A percentile compares a stretch with the other conserved stretches of the same genome.
Conservation (phyloP, 768 basidiomycete genomes). For the Rhodotorula kratochvilovae region DNA sequence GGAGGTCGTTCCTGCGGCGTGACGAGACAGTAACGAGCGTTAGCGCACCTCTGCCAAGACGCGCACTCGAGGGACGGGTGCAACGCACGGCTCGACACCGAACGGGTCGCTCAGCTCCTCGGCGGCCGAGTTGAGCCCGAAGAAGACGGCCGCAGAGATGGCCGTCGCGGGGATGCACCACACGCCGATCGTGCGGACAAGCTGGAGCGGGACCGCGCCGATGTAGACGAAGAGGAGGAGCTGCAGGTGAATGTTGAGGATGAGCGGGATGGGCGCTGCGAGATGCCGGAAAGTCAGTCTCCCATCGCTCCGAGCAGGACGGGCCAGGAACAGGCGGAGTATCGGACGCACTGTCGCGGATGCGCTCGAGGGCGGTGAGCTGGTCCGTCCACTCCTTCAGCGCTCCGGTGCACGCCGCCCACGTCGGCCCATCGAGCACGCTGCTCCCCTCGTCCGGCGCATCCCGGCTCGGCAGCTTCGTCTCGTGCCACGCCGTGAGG, state of each 20-base stretch:
- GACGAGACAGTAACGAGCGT: too few relatives aligned
- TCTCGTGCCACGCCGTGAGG: slow-evolving; percentile 24
- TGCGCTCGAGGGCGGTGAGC: slow-evolving; percentile 34
- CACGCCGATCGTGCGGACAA: slow-evolving; percentile 26
- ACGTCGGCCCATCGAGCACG: slow-evolving; percentile 26
- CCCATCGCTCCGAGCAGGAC: too few relatives aligned
- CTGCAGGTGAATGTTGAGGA: slow-evolving; percentile 37
- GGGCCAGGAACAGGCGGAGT: too few relatives aligned
- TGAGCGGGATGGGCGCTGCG: slow-evolving; percentile 35
- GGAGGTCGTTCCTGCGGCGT: slow-evolving; percentile 35
- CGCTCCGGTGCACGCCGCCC: slow-evolving; percentile 4
- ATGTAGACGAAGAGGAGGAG: slow-evolving; percentile 37
- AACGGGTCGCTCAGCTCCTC: slow-evolving; percentile 37
- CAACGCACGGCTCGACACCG: slow-evolving; percentile 18
- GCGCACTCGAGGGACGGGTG: too few relatives aligned
- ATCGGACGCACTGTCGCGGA: slow-evolving; percentile 32
- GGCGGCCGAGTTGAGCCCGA: slow-evolving; percentile 27
- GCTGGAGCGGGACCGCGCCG: slow-evolving; percentile 35
- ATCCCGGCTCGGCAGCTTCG: slow-evolving; percentile 6
- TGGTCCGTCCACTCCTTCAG: slow-evolving; percentile 31
- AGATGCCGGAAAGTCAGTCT: background rate
- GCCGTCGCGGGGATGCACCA: slow-evolving; percentile 24
- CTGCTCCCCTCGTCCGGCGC: background rate
- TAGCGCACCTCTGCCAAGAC: too few relatives aligned
- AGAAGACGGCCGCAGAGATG: slow-evolving; percentile 24